Base-by-base conservation (phyloP, 2,329 filamentous ascomycete genomes). In the Aspergillus sclerotialis region DNA sequence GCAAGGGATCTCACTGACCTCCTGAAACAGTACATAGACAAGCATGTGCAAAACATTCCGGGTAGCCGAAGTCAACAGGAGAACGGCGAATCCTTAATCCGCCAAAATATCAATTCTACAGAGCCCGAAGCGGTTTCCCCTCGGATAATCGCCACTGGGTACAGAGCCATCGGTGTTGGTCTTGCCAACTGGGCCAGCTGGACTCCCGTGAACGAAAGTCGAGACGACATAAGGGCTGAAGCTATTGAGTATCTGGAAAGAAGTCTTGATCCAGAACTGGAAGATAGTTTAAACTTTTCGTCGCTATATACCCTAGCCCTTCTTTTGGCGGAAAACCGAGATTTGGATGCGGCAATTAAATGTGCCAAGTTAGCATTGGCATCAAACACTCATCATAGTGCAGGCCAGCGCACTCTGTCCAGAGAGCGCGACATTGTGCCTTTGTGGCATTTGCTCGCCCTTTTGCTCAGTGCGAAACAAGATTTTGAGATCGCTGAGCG, bases 361-460 rank as follows among this genome's bases (percentile, higher is more conserved):
- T 77, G 86, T 25, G 78, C 89, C 35, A 93, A 89, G 60, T 73
- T 75, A 25, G 85, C 85, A 0, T 67, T 96, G 28, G 70, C 78
- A 4, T 73, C 71, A 28, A 75, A 72, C 40, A 63, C 35, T 38
- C 46, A 26, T 30, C 46, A 15, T 7, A 44, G 44, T 26, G 27
- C 44, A 5, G 36, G 58, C 1, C 59, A 54, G 11, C 48, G 46
- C 18, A 37, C 53, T 38, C 51, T 61, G 25, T 48, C 51, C 11
- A 55, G 51, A 21, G 58, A 61, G 30, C 56, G 72, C 32, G 71
- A 72, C 41, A 51, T 77, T n/a, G 79, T 96, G 15, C 82, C 89
- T 2, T 63, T 95, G 15, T 95, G 92, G 89, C 92, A 98, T 66
- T 71, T 98, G 11, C 72, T 98, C 30, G 82, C 87, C 0, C 70